Conservation (phyloP, 352 stramenopile genomes). For the Aphanomyces invadans region DNA sequence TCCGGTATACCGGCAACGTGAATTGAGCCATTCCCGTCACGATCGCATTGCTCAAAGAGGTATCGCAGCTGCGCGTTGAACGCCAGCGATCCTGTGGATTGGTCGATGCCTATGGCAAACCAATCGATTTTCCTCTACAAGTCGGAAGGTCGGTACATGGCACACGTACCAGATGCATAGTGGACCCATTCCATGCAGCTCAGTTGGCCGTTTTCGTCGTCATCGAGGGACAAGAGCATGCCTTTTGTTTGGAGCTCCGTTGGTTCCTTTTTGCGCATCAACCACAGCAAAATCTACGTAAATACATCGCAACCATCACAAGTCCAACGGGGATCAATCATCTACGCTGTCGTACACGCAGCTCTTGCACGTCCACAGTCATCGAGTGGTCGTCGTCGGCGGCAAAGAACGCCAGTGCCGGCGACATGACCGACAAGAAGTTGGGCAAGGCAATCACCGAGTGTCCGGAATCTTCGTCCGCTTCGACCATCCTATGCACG, state of each 20-base stretch:
- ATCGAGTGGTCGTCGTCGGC: slow-evolving; percentile 55
- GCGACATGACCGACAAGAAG: slow-evolving; percentile 52
- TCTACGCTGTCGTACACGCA: slow-evolving; percentile 27
- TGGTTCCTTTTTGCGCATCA: slow-evolving; percentile 60
- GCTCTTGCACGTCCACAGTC: slow-evolving; percentile 43
- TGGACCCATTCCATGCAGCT: slow-evolving; percentile 61
- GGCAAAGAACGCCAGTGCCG: slow-evolving; percentile 54
- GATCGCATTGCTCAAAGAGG: slow-evolving; percentile 17
- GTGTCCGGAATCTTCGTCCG: slow-evolving; percentile 23
- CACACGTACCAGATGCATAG: slow-evolving; percentile 40
- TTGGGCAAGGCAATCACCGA: slow-evolving; percentile 26
- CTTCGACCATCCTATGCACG: background rate
- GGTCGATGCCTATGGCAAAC: slow-evolving; percentile 10
- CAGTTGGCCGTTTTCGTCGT: slow-evolving; percentile 40
- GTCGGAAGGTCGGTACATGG: too few relatives aligned
- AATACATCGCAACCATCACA: too few relatives aligned
- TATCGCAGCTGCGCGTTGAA: slow-evolving; percentile 18
- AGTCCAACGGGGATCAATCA: too few relatives aligned
- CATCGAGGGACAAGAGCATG: slow-evolving; percentile 59
- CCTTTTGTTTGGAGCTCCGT: slow-evolving; percentile 30
- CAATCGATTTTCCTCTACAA: background rate
- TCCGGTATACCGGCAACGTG: background rate
- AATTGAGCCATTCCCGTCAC: slow-evolving; percentile 2
- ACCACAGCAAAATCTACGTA: slow-evolving; percentile 46
- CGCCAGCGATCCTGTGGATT: slow-evolving; percentile 7